These are phyloP conservation scores for Fraxinus americana DNA, from an alignment of 257 asterid genomes.

Conservation along the genomic window DNA sequence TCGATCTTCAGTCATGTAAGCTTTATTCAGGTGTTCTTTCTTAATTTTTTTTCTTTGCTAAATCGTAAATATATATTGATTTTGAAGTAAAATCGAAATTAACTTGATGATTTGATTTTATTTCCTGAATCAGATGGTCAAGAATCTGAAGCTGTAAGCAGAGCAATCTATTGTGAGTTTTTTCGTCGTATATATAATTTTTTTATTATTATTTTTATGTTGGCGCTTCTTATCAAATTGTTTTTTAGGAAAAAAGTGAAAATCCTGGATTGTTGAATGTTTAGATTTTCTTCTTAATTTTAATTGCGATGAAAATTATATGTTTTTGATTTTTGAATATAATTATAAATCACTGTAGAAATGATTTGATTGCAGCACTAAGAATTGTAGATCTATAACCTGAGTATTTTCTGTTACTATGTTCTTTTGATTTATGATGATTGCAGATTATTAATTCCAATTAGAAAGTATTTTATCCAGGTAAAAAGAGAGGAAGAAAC, in stretches of 20 bases:
- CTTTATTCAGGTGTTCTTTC: background rate
- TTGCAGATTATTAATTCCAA: background rate
- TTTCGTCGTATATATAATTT: slow-evolving; percentile 2
- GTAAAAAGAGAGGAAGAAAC: background rate
- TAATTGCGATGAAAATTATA: background rate
- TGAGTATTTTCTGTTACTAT: background rate
- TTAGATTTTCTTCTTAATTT: background rate
- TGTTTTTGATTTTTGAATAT: background rate
- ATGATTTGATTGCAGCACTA: background rate
- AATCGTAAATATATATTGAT: background rate
- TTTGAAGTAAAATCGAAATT: background rate
- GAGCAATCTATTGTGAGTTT: background rate
- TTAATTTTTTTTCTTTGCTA: background rate
- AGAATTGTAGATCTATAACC: background rate
- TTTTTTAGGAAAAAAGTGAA: slow-evolving; percentile 8
- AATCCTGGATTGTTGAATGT: background rate
- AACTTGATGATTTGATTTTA: background rate
- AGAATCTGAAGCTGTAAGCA: background rate
- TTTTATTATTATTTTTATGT: background rate
- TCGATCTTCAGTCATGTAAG: slow-evolving; percentile 25
- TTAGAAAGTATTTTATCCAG: slow-evolving; percentile 7
- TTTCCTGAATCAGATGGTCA: background rate
- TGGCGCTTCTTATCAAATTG: background rate
- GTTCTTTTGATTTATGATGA: background rate
- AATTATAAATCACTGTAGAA: background rate